phyloP scores from a whole-genome alignment of 306 rosid species.

The Casuarina cunninghamiana region DNA sequence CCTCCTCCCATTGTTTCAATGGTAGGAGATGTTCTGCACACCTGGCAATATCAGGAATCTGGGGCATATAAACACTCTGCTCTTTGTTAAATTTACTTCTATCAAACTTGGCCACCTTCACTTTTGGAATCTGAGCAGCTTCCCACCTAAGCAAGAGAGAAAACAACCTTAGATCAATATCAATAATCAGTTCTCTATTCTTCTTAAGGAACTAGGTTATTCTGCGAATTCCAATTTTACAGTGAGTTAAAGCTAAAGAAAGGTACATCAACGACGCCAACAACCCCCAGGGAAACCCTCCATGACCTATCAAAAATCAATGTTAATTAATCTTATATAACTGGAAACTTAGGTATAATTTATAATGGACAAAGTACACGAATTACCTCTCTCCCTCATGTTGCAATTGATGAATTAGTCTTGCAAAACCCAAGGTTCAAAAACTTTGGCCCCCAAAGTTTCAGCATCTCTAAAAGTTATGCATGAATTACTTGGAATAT shows the following conservation, averaged over 20 bases:
- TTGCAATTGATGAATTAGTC: background rate
- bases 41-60: slow-evolving; percentile 73
- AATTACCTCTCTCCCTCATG: background rate
- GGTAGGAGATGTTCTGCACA: slow-evolving; percentile 85
- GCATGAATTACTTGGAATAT: too few relatives aligned
- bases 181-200: background rate
- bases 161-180: background rate
- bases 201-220: background rate
- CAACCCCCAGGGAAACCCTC: too few relatives aligned
- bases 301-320: too few relatives aligned
- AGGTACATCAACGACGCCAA: background rate
- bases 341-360: background rate
- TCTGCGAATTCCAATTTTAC: background rate
- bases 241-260: background rate
- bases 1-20: slow-evolving; percentile 78
- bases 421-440: background rate
- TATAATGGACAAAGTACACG: background rate
- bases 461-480: background rate
- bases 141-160: slow-evolving; percentile 68
- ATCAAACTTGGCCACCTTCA: slow-evolving; percentile 81
- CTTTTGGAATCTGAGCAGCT: slow-evolving; percentile 75
- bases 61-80: slow-evolving; percentile 86
- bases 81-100: slow-evolving; percentile 57
- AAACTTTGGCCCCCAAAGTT: background rate
- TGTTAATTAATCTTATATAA: background rate